Conservation (phyloP, 202 grass and related monocot genomes). For the Zizania palustris region DNA sequence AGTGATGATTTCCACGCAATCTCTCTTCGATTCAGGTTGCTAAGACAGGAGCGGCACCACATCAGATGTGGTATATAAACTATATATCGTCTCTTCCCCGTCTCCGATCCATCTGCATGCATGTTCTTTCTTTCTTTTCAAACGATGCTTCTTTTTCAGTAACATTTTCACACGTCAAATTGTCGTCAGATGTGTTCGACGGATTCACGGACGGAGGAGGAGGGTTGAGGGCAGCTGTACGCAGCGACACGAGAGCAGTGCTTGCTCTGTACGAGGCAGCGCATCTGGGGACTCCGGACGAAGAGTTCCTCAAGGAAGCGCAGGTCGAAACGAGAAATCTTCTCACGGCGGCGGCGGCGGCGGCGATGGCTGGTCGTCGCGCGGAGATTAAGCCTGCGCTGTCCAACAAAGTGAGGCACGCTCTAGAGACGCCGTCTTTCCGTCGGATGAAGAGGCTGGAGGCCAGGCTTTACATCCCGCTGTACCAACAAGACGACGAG, state of each 20-base stretch:
- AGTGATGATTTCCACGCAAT: not conserved
- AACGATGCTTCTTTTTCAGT: too few relatives aligned
- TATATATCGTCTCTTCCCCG: too few relatives aligned
- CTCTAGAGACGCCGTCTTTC: conserved; percentile 34
- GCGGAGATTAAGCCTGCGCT: conserved; percentile 7
- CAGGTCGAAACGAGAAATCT: not conserved
- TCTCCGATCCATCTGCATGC: too few relatives aligned
- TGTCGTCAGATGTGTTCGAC: conserved; percentile 1
- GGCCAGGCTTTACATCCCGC: conserved; percentile 36
- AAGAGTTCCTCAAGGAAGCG: conserved; percentile 9
- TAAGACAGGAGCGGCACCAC: conserved; percentile 27
- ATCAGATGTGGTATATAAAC: conserved; percentile 18
- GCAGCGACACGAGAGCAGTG: not conserved
- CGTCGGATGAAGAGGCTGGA: conserved; percentile 43
- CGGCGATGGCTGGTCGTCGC: not conserved
- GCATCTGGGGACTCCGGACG: conserved; percentile 39
- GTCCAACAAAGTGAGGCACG: conserved; percentile 7
- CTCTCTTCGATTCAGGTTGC: conserved; percentile 19
- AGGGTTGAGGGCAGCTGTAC: not conserved
- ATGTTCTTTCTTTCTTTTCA: too few relatives aligned
- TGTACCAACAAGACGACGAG: conserved; percentile 31
- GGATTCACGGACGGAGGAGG: not conserved
- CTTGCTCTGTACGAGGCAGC: conserved; percentile 41
- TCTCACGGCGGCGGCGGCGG: not conserved
- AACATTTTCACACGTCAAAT: not conserved